These are phyloP conservation scores for Stenocarpella maydis DNA, from an alignment of 2,329 filamentous ascomycete species.

Conservation along the genomic window DNA sequence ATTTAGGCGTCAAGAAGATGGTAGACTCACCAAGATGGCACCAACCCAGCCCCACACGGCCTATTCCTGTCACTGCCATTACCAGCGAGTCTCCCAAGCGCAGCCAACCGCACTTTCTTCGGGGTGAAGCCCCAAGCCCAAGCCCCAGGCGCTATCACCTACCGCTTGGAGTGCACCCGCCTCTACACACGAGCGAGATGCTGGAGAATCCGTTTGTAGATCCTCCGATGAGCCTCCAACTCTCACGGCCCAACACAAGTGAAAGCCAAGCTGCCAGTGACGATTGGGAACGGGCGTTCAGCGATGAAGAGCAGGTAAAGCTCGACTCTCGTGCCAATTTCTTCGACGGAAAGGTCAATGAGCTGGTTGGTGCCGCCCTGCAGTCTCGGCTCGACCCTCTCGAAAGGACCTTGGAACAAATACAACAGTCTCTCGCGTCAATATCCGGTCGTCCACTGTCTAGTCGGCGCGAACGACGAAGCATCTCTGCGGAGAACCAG, in stretches of 20 bases:
- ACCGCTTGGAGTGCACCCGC: constrained; percentile 55
- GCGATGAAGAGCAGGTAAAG: constrained; percentile 84
- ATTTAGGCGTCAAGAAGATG: constrained; percentile 75
- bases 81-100: constrained; percentile 61
- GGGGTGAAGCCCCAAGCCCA: constrained; percentile 78
- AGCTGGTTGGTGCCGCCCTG: constrained; percentile 80
- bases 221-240: constrained; percentile 55
- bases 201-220: constrained; percentile 71
- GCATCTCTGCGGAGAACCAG: constrained; percentile 72
- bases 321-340: constrained; percentile 82
- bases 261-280: constrained; percentile 79
- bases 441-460: constrained; percentile 63
- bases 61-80: constrained; percentile 48
- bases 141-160: constrained; percentile 66
- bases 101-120: constrained; percentile 60
- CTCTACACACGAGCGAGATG: constrained; percentile 57
- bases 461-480: constrained; percentile 74
- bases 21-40: constrained; percentile 57
- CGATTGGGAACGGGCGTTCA: constrained; percentile 91
- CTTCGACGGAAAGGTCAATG: constrained; percentile 90
- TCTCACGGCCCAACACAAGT: constrained; percentile 67
- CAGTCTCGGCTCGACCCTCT: constrained; percentile 81
- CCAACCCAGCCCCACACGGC: constrained; percentile 51
- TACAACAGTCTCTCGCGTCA: constrained; percentile 73
- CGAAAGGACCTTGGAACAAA: constrained; percentile 78